A percentile compares a stretch with the other conserved stretches of the same genome.
Conservation (phyloP, 345 rosid genomes). For the Eucalyptus viminalis region DNA sequence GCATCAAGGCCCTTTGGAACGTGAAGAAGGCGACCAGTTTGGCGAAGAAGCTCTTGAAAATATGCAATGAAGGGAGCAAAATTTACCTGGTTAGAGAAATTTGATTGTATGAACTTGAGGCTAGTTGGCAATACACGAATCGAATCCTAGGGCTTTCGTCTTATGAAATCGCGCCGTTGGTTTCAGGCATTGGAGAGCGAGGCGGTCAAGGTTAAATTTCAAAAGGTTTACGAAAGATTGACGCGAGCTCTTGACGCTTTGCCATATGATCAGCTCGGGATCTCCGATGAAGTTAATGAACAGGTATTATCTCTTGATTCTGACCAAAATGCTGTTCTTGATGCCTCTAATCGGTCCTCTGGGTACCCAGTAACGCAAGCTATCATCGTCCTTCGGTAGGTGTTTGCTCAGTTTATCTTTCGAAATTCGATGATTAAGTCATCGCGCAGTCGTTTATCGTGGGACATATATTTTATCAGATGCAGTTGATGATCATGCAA, state of each 20-base stretch:
- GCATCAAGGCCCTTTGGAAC: slow-evolving; percentile 3
- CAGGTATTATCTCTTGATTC: slow-evolving; percentile 21
- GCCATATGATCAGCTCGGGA: slow-evolving; percentile 35
- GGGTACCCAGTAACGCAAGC: background rate
- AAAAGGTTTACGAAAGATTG: slow-evolving; percentile 29
- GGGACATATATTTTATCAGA: slow-evolving; percentile 8
- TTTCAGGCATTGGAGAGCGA: slow-evolving; percentile 62
- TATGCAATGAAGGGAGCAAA: slow-evolving; percentile 76
- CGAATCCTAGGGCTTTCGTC: background rate
- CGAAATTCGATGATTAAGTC: background rate
- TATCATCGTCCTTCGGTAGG: background rate
- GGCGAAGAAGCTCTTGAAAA: slow-evolving; percentile 33
- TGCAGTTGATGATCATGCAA: slow-evolving; percentile 36
- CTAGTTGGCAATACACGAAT: background rate
- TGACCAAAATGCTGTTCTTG: background rate
- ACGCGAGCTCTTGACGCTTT: slow-evolving; percentile 23
- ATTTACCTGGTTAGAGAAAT: slow-evolving; percentile 34
- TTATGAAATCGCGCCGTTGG: background rate
- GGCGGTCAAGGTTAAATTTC: slow-evolving; percentile 29
- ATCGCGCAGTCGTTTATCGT: background rate
- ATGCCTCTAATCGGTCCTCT: background rate
- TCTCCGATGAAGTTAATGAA: slow-evolving; percentile 46
- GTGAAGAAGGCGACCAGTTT: slow-evolving; percentile 32
- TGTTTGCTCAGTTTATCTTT: background rate
- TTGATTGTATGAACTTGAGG: background rate